Percentiles rank a stretch among this genome's conserved stretches.
These are phyloP conservation scores for Astragalus membranaceus DNA, from an alignment of 306 rosid species.

Conservation along the genomic window DNA sequence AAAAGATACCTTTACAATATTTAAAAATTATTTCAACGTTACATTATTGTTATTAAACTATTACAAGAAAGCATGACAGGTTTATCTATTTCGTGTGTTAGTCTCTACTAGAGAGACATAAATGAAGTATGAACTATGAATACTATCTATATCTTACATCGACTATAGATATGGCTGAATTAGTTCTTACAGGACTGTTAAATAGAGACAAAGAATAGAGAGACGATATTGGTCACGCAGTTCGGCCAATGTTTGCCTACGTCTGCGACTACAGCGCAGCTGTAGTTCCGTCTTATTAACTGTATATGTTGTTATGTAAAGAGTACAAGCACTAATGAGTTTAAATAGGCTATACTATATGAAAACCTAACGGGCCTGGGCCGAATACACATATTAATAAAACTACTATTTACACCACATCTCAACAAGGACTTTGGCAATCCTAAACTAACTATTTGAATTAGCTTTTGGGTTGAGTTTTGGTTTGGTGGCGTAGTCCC, in stretches of 20 bases:
- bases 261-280: too few species aligned
- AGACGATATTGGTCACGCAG: too few species aligned
- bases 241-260: too few species aligned
- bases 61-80: neutral
- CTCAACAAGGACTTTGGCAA: neutral
- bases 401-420: too few species aligned
- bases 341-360: too few species aligned
- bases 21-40: neutral
- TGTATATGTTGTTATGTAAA: too few species aligned
- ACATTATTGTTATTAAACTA: conserved; percentile 2
- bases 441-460: neutral
- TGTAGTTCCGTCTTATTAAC: too few species aligned
- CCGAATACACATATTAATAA: too few species aligned
- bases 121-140: neutral
- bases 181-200: neutral
- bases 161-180: neutral
- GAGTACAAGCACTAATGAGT: too few species aligned
- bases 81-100: neutral
- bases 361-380: too few species aligned
- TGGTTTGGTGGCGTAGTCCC: neutral
- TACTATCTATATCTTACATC: neutral
- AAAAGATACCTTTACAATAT: neutral
- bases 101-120: conserved; percentile 1
- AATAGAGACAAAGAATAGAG: too few species aligned
- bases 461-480: neutral